Conservation (phyloP, 345 rosid species). For the Eucalyptus caleyi region DNA sequence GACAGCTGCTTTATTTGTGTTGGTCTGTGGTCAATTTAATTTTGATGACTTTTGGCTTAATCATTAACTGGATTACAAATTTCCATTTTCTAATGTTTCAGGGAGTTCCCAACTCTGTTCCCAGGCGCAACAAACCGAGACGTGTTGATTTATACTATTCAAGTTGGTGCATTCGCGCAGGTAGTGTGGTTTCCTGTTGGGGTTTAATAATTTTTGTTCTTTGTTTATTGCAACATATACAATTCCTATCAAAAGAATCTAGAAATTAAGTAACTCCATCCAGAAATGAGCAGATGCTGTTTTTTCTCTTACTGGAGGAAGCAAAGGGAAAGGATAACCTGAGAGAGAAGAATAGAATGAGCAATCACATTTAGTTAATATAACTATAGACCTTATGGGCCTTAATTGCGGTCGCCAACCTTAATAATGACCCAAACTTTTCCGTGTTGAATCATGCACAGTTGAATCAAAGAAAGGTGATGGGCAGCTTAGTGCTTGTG, state of each 20-base stretch:
- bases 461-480: constrained; percentile 87
- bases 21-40: not conserved
- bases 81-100: constrained; percentile 12
- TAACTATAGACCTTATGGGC: not conserved
- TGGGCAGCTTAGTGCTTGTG: constrained; percentile 76
- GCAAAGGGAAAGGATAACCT: not conserved
- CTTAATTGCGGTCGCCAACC: not conserved
- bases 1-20: not conserved
- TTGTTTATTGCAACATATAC: not conserved
- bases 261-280: not conserved
- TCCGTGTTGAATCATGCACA: constrained; percentile 16
- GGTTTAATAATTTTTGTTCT: not conserved
- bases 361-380: not conserved
- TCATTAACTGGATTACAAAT: not conserved
- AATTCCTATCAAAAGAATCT: not conserved
- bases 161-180: constrained; percentile 93
- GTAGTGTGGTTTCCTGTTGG: constrained; percentile 9
- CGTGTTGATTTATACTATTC: constrained; percentile 93
- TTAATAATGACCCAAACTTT: not conserved
- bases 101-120: constrained; percentile 74
- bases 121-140: constrained; percentile 63
- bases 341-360: not conserved
- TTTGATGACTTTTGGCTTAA: not conserved
- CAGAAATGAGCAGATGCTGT: not conserved
- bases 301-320: not conserved